Base-by-base conservation (phyloP, 495 filamentous ascomycete genomes). In the Coniosporium apollinis region DNA sequence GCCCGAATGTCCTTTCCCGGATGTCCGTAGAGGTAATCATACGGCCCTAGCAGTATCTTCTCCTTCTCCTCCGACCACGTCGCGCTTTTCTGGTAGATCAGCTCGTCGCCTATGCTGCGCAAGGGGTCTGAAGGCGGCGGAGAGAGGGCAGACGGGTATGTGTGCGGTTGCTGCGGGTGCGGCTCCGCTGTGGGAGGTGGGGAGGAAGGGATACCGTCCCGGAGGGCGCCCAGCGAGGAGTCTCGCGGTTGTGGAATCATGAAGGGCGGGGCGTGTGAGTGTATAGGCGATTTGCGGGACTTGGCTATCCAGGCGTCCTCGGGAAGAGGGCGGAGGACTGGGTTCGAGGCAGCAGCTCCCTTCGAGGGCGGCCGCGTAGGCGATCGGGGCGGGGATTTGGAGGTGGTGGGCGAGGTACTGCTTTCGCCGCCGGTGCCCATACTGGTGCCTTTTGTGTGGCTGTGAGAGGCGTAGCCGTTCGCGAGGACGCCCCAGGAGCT, bases 1-100 rank as follows among this genome's bases (percentile, higher is more conserved):
- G 74, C 65, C 17, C 89, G 75, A 29, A 97, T 75, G 52, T 96
- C 85, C 50, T 96, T 96, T 35, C 91, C 91, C 1, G 87, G 89
- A 43, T 85, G 74, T 14, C 69, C 61, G 43, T 76, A 64, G 45
- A 97, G 72, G 49, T 97, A 94, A 38, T 93, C 81, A 47, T 74
- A 97, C 0, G 89, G 91, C 0, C 75, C 86, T 21, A 79, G 61
- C 9, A 96, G 58, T 30, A 94, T 80, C 56, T 69, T 54, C 37
- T 62, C 59, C 34, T 62, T 62, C 30, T 55, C 52, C 9, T 28
- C 28, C n/a, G 38, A 45, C 59, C 59, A 62, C 30, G 30, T 26
- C 8, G 33, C 34, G 9, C 38, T 13, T 4, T 38, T 26, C 29
- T 38, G 40, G 33, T 42, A 30, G 21, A 52, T 52, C 33, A 52